Base-by-base conservation (phyloP, 306 rosid genomes). In the Vicia sativa region DNA sequence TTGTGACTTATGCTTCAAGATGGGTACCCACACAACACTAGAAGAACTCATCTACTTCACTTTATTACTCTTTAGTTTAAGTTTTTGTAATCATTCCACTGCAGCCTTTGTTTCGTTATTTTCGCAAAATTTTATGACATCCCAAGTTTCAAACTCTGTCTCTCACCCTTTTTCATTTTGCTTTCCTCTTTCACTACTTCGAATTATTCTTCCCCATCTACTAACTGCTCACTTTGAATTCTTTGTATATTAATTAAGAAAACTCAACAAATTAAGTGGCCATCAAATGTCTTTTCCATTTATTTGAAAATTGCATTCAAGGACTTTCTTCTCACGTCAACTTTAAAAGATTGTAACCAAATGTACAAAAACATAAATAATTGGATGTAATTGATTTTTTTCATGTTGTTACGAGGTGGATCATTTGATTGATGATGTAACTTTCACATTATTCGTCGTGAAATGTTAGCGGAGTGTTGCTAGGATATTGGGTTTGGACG, bases 101-200 rank as follows among this genome's bases (percentile, higher is more conserved):
- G 68, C 84, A 59, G 60, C 68, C 23, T 74, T 74, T 74, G 74
- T 71, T 75, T 76, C 48, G 67, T 70, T 65, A 13, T 75, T 79
- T 74, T 79, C 62, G 67, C 77, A 71, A 71, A 75, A 79, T 48
- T 70, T 75, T 71, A 75, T 58, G 83, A 65, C 77, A 74, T 34
- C 55, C 69, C 68, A 55, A 38, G 5, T 52, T 71, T 46, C 64
- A 39, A 31, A 74, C 70, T 21, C 7, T 55, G 62, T 57, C 60
- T 57, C 60, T 46, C 56, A 15, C 65, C 35, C 34, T 34, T 55
- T 41, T 43, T 44, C 38, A 26, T 7, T 35, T 23, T 48, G 11
- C 58, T 26, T 16, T 63, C 38, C 46, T 44, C 45, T 41, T 54
- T 35, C 50, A 16, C 5, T 65, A 13, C 0, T 62, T 63, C 45